Base-by-base conservation (phyloP, 2,329 filamentous ascomycete species). In the Teratosphaeria viscida region DNA sequence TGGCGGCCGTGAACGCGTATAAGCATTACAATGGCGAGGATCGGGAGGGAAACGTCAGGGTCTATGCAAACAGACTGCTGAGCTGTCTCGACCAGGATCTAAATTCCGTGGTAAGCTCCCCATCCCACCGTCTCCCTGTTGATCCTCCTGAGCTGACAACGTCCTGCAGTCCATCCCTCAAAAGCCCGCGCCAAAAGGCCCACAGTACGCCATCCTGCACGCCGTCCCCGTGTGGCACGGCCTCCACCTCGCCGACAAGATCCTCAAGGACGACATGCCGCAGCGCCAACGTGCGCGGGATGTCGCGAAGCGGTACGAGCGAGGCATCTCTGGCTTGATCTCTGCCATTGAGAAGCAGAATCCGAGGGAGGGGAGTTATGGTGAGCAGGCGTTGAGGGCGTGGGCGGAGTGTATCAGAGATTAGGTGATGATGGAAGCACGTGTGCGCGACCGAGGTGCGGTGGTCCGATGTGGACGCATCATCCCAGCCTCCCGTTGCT, bases 171-270 rank as follows among this genome's bases (percentile, higher is more conserved):
- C 64, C 14, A 57, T 58, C 23, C 55, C 62, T 37, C 58, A 59
- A 60, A 53, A 54, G 59, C 62, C 62, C n/a, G 43, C 12, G 23
- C 7, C 55, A 32, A n/a, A 8, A 35, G 35, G 60, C 62, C 58
- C 57, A 32, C 62, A 64, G 64, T 64, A 58, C 56, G 62, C 67
- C 3, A 69, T 76, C 35, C 54, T 72, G 8, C 63, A 67, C 3
- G 66, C 70, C 4, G 64, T 77, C 10, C 71, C 74, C 12, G 65
- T 78, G 26, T 77, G 72, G 71, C 76, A 78, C 60, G 77, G 73
- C n/a, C 69, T 79, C n/a, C 69, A 65, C 54, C 70, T 78, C 4
- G 73, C 77, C 1, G 68, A 70, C 56, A 71, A 71, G 37, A 72
- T 78, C 4, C 71, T 79, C 0, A 73, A 73, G 10, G 59, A 73